phyloP scores from a whole-genome alignment of 2,329 filamentous ascomycete genomes.

The Chaetomiaceae sp. region DNA sequence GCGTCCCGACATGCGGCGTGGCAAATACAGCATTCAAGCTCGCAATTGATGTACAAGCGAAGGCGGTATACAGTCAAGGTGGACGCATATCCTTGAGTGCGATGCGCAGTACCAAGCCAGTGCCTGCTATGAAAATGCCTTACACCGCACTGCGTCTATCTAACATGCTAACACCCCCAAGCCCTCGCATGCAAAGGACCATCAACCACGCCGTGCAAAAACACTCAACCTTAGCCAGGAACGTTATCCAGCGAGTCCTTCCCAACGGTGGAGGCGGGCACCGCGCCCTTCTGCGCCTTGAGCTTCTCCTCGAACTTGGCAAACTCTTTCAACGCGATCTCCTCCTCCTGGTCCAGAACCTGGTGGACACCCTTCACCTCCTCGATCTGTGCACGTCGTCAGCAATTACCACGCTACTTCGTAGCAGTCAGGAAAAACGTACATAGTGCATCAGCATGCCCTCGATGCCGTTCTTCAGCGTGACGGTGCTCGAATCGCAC shows the following conservation, averaged over 20 bases:
- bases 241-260: conserved; percentile 36
- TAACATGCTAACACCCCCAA: no score
- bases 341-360: conserved; percentile 85
- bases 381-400: conserved; percentile 61
- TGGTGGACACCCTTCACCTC: conserved; percentile 92
- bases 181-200: no score
- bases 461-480: conserved; percentile 95
- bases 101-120: no score
- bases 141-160: no score
- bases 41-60: no score
- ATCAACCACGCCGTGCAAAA: no score
- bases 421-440: conserved; percentile 35
- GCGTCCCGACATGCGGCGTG: no score
- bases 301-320: conserved; percentile 89
- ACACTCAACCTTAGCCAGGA: conserved; percentile 23
- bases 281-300: conserved; percentile 45
- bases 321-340: conserved; percentile 81
- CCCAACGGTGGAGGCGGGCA: conserved; percentile 33
- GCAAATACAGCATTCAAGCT: no score
- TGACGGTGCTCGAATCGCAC: conserved; percentile 95
- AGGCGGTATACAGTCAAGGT: no score
- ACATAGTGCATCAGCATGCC: conserved; percentile 97
- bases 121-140: no score
- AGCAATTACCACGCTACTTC: conserved; percentile 1
- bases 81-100: no score